Base-by-base conservation (phyloP, 768 basidiomycete species). In the Xanthoconium stramineum region DNA sequence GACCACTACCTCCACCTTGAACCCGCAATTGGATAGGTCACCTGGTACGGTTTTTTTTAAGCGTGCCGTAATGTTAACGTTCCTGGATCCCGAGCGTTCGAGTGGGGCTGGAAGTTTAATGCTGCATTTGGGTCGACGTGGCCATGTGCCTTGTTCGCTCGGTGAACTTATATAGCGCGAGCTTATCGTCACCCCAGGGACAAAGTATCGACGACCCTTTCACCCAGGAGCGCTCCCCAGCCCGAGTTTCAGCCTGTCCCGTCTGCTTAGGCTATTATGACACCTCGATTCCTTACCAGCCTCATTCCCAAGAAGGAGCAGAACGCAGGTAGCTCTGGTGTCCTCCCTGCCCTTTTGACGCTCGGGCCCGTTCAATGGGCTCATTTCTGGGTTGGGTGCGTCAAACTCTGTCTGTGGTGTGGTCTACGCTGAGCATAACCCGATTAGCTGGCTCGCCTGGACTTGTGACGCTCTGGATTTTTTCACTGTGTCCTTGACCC, bases 391-490 rank as follows among this genome's bases (percentile, higher is more conserved):
- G 76, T 79, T 42, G 84, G 85, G 82, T 83, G 62, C 47, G 65
- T 63, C 32, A 46, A 11, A 10, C 6, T 30, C 13, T 28, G 28
- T 24, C 47, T 46, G 8, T 24, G 1, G 15, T 14, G 1, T 44
- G 11, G 17, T 9, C 9, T 29, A 43, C 47, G 24, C 43, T 58
- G 29, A 61, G 17, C 5, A 5, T 3, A 17, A 4, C 9, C 9
- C n/a, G 1, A 37, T 19, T 60, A 88, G 85, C 39, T 92, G 87
- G 86, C 75, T 94, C 13, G 89, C 90, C 0, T 94, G 92, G 92
- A 88, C 86, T 3, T 86, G 83, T 70, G 91, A 93, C 65, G 89
- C 91, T 0, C 83, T 91, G 67, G 93, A 94, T 68, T 94, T 90
- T 72, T 94, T 94, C 75, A 80, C 82, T 12, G 92, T 88, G 6